These are phyloP conservation scores for Xenosphaeropsis pyriputrescens DNA, from an alignment of 2,329 filamentous ascomycete species.

Conservation along the genomic window DNA sequence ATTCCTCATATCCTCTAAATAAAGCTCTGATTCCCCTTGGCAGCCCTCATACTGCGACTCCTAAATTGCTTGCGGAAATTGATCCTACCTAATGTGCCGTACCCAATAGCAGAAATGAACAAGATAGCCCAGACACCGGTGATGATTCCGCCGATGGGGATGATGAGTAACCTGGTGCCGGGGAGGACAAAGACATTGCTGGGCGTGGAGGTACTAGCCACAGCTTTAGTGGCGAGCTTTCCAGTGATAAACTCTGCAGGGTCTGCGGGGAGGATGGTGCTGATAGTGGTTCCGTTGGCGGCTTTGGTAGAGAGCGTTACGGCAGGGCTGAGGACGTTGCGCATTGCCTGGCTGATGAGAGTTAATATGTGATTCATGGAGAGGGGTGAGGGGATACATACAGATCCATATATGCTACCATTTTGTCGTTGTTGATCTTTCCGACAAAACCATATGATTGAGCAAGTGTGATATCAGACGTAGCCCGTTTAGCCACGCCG, in stretches of 20 bases:
- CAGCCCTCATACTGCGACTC: slow-evolving; percentile 28
- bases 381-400: slow-evolving; percentile 24
- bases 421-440: slow-evolving; percentile 42
- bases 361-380: no score
- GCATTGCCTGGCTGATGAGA: slow-evolving; percentile 24
- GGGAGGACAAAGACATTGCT: slow-evolving; percentile 49
- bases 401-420: slow-evolving; percentile 42
- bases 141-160: slow-evolving; percentile 56
- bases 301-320: slow-evolving; percentile 49
- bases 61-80: slow-evolving; percentile 50
- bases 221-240: slow-evolving; percentile 9
- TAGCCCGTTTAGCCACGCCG: slow-evolving; percentile 6
- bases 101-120: slow-evolving; percentile 40
- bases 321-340: slow-evolving; percentile 44
- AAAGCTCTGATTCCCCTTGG: slow-evolving; percentile 18
- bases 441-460: slow-evolving; percentile 57
- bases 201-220: slow-evolving; percentile 18
- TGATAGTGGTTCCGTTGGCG: slow-evolving; percentile 32
- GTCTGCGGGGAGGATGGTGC: slow-evolving; percentile 51
- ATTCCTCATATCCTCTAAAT: slow-evolving; percentile 15
- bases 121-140: slow-evolving; percentile 45
- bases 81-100: slow-evolving; percentile 52
- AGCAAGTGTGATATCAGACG: slow-evolving; percentile 26
- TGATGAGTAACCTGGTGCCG: slow-evolving; percentile 51
- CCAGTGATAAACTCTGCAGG: slow-evolving; percentile 54